Evolutionary conservation across 371 early-diverging fungal genomes (phyloP).

Genomic region (Mortierella sp.): DNA sequence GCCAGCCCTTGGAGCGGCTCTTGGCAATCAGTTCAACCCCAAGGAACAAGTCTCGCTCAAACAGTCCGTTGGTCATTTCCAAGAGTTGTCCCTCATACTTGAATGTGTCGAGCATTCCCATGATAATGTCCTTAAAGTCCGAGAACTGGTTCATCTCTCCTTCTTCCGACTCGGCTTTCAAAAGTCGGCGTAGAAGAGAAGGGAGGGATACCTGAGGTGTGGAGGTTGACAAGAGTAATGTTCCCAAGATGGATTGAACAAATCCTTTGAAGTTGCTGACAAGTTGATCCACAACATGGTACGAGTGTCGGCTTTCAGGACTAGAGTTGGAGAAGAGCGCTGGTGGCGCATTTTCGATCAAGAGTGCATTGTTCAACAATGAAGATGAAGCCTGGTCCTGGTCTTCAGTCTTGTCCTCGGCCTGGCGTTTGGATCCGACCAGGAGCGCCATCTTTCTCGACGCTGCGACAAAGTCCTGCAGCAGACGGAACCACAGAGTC

Average conservation of each 20-base stretch:
- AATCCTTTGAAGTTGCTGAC: constrained; percentile 67
- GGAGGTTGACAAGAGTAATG: constrained; percentile 68
- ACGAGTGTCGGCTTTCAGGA: constrained; percentile 29
- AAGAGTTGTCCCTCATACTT: constrained; percentile 79
- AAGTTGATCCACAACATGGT: constrained; percentile 56
- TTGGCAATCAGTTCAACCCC: constrained; percentile 69
- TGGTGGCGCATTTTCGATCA: constrained; percentile 52
- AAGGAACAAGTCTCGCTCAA: constrained; percentile 71
- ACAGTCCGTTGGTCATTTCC: constrained; percentile 76
- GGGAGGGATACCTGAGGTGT: constrained; percentile 77
- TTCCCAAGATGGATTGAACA: constrained; percentile 72
- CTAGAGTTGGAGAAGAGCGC: constrained; percentile 44
- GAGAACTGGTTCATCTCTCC: constrained; percentile 69
- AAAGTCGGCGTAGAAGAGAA: constrained; percentile 69
- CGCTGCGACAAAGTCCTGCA: constrained; percentile 65
- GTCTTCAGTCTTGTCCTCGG: neutral
- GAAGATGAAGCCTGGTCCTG: constrained; percentile 2
- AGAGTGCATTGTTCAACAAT: constrained; percentile 13
- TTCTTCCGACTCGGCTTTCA: constrained; percentile 62
- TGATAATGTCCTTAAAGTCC: constrained; percentile 77
- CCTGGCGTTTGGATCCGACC: constrained; percentile 33
- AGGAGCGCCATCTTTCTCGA: constrained; percentile 51
- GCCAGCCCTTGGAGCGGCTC: constrained; percentile 69
- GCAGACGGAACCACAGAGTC: constrained; percentile 73
- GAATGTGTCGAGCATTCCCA: constrained; percentile 81